Evolutionary conservation across 2,329 filamentous ascomycete genomes (phyloP), one percentile per base, ranked within the genome.

Genomic region (Beauveria sp.): DNA sequence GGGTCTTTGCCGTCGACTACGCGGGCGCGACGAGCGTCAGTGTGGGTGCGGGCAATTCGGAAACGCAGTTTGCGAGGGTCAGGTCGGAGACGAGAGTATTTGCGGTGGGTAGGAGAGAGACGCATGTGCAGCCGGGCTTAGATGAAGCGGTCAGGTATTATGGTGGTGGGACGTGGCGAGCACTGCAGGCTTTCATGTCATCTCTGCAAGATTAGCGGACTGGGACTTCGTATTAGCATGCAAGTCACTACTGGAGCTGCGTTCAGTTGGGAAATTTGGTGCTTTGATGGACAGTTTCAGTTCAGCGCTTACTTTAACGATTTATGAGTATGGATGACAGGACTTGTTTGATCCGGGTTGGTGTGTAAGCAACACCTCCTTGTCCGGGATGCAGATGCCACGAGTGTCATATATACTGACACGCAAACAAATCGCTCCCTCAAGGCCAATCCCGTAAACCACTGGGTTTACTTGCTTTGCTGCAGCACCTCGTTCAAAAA

Each of bases 401-500:
- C 34, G 5, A 14, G 34, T 37, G 34, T 37, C 2, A 14, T 5
- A 37, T 14, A 37, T 37, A 37, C 34, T 37, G 12, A 37, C 34
- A 14, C 34, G 14, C 1, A 14, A 12, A 14, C 12, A 2, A 37
- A 14, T 5, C 12, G 12, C 30, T 14, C 12, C 5, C 4, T 14
- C 34, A 37, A 37, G 14, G 12, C 12, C 5, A 37, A 37, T 14
- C 5, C 12, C 34, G 5, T 37, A 5, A 37, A 5, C 34, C 34
- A 14, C 34, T 20, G 18, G 6, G 16, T 43, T 43, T 55, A 43
- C 3, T 20, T n/a, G 22, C 4, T 28, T 14, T 55, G 18, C 16
- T 51, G 44, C 9, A 60, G 12, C 6, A 55, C 43, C 12, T 16
- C 9, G n/a, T 55, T 18, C 22, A 79, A 56, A 61, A 77, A 78